These are phyloP conservation scores for Apiospora marii DNA, from an alignment of 2,329 filamentous ascomycete species.

Conservation along the genomic window DNA sequence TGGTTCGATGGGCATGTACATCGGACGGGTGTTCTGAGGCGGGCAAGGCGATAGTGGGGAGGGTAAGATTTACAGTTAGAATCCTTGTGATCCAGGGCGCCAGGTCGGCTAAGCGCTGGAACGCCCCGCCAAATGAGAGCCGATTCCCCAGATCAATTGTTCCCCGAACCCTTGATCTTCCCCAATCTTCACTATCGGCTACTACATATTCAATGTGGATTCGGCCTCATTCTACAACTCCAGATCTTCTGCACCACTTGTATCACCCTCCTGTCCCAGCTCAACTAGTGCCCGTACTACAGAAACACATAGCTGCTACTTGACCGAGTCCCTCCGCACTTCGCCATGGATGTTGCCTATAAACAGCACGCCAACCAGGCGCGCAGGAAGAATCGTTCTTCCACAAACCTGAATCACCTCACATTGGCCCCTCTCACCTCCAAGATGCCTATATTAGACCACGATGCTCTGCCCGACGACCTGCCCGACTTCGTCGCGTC, in stretches of 20 bases:
- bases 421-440: constrained; percentile 70
- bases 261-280: not conserved
- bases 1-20: constrained; percentile 1
- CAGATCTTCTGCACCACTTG: not conserved
- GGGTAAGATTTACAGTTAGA: constrained; percentile 7
- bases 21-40: not conserved
- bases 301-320: not conserved
- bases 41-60: not conserved
- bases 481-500: constrained; percentile 47
- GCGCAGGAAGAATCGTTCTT: constrained; percentile 66
- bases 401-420: constrained; percentile 66
- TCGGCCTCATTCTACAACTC: not conserved
- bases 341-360: constrained; percentile 65
- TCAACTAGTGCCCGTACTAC: not conserved
- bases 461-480: constrained; percentile 46
- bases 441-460: constrained; percentile 65
- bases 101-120: constrained; percentile 1
- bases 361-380: constrained; percentile 66
- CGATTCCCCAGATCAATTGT: constrained; percentile 22
- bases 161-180: constrained; percentile 9
- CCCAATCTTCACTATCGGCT: constrained; percentile 2
- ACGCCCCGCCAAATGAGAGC: not conserved
- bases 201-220: constrained; percentile 3
- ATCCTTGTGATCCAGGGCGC: constrained; percentile 3
- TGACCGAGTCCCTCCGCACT: not conserved